phyloP scores from a whole-genome alignment of 768 basidiomycete genomes.

The Pulveroboletus sp. region DNA sequence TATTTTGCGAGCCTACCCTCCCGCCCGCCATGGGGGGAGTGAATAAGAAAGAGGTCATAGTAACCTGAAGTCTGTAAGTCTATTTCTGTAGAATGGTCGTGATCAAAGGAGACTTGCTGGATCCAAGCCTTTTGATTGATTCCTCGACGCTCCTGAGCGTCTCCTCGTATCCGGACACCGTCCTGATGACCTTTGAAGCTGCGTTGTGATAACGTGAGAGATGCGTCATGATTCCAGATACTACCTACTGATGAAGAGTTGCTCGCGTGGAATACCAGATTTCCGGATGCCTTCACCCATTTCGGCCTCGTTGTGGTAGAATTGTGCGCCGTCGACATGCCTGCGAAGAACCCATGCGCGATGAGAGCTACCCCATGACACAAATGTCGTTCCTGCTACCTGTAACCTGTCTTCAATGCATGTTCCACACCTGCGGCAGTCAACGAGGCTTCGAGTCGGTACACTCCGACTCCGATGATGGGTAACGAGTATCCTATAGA shows the following conservation, averaged over 20 bases:
- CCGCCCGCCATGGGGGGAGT: slow-evolving; percentile 39
- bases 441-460: slow-evolving; percentile 4
- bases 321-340: slow-evolving; percentile 26
- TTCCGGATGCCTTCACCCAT: slow-evolving; percentile 26
- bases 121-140: slow-evolving; percentile 24
- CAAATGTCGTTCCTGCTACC: slow-evolving; percentile 11
- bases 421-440: slow-evolving; percentile 14
- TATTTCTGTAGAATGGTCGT: neutral
- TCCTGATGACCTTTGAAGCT: slow-evolving; percentile 22
- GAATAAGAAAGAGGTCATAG: slow-evolving; percentile 47
- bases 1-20: slow-evolving; percentile 39
- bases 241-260: slow-evolving; percentile 30
- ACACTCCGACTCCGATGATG: slow-evolving; percentile 28
- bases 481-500: slow-evolving; percentile 23
- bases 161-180: slow-evolving; percentile 14
- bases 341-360: slow-evolving; percentile 6
- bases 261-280: slow-evolving; percentile 22
- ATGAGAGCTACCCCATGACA: neutral
- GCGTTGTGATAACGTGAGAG: neutral
- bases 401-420: slow-evolving; percentile 26
- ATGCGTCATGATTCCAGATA: neutral
- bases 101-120: slow-evolving; percentile 6
- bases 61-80: slow-evolving; percentile 30
- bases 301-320: slow-evolving; percentile 23
- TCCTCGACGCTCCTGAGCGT: slow-evolving; percentile 14